phyloP scores from a whole-genome alignment of 495 filamentous ascomycete species.

The Lepraria neglecta region DNA sequence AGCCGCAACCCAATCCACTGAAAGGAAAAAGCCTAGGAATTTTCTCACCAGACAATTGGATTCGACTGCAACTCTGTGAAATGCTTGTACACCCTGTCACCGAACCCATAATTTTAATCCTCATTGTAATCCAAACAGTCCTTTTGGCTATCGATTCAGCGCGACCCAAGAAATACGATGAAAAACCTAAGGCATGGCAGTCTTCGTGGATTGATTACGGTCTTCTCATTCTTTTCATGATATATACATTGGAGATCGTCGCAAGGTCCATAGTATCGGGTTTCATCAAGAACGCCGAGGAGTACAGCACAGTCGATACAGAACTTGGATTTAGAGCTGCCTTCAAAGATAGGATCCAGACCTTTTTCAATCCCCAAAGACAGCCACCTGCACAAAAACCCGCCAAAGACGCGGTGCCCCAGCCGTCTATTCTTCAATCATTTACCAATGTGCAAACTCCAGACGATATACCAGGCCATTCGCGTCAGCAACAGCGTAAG shows the following conservation, averaged over 20 bases:
- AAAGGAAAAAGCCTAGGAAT: constrained; percentile 81
- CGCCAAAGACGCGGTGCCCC: constrained; percentile 28
- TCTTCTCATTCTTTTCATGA: constrained; percentile 73
- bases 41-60: constrained; percentile 66
- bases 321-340: constrained; percentile 64
- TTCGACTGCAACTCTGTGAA: constrained; percentile 74
- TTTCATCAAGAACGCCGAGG: constrained; percentile 76
- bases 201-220: constrained; percentile 65
- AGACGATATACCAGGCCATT: constrained; percentile 48
- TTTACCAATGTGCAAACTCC: constrained; percentile 69
- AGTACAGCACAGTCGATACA: constrained; percentile 75
- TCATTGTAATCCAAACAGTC: constrained; percentile 85
- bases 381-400: constrained; percentile 54
- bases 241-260: constrained; percentile 83
- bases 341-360: constrained; percentile 65
- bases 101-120: constrained; percentile 76
- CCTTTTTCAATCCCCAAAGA: constrained; percentile 73
- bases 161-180: constrained; percentile 54
- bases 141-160: constrained; percentile 78
- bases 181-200: constrained; percentile 54
- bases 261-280: constrained; percentile 86
- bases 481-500: constrained; percentile 73
- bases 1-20: constrained; percentile 67
- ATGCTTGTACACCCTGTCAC: constrained; percentile 81
- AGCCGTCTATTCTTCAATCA: constrained; percentile 65